phyloP scores from a whole-genome alignment of 2,329 filamentous ascomycete genomes.

The Paraconiothyrium sp. region DNA sequence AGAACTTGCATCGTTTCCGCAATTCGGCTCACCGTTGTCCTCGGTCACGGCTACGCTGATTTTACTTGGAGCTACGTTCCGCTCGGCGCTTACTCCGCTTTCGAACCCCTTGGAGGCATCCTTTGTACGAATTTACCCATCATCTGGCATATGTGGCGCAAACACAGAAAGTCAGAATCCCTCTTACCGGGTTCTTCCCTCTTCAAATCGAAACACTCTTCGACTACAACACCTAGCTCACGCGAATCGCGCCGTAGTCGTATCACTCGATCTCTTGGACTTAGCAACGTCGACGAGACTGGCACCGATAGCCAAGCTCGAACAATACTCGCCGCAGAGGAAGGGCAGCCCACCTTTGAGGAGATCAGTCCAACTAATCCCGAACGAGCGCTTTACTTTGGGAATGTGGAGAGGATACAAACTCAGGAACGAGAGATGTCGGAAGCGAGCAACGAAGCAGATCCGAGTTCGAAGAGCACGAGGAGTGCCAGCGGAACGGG shows the following conservation, averaged over 20 bases:
- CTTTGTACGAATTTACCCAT: constrained; percentile 47
- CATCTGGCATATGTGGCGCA: constrained; percentile 47
- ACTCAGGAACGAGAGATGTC: constrained; percentile 16
- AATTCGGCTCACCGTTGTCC: constrained; percentile 42
- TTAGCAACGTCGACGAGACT: constrained; percentile 34
- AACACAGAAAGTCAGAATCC: constrained; percentile 22
- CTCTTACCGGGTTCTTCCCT: constrained; percentile 25
- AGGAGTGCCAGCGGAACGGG: constrained; percentile 9
- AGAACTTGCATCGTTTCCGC: constrained; percentile 47
- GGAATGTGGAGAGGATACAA: constrained; percentile 32
- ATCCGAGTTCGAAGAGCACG: constrained; percentile 1
- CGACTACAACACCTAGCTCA: constrained; percentile 34
- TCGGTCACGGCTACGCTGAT: constrained; percentile 40
- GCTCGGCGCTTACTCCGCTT: constrained; percentile 46
- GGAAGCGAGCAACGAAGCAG: constrained; percentile 13
- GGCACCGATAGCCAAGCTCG: constrained; percentile 34
- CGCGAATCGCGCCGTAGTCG: constrained; percentile 30
- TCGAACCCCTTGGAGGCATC: constrained; percentile 47
- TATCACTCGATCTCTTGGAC: constrained; percentile 32
- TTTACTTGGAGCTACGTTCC: constrained; percentile 48
- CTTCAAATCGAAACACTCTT: constrained; percentile 30
- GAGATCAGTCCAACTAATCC: constrained; percentile 15
- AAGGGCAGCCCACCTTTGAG: constrained; percentile 15
- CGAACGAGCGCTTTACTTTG: constrained; percentile 30
- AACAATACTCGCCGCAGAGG: constrained; percentile 26